phyloP scores from a whole-genome alignment of 495 filamentous ascomycete genomes.

The Friedmanniomyces simplex region DNA sequence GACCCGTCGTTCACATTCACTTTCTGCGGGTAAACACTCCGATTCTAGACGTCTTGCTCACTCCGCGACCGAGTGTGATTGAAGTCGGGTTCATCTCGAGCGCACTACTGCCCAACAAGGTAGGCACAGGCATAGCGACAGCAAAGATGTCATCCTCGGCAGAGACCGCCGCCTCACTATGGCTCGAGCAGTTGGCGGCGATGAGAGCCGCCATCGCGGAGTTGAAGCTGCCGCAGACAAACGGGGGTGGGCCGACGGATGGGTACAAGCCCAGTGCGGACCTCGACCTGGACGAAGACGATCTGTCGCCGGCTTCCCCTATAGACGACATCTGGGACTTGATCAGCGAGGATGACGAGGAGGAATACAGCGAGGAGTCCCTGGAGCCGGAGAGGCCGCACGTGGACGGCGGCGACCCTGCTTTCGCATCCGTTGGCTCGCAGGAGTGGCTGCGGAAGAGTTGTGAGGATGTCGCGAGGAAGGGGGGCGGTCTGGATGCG shows the following conservation, averaged over 20 bases:
- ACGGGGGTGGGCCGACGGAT: conserved; percentile 15
- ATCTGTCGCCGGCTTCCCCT: conserved; percentile 49
- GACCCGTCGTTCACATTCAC: no score
- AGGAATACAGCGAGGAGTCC: conserved; percentile 43
- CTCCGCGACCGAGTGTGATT: no score
- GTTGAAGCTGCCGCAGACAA: conserved; percentile 46
- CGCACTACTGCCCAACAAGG: no score
- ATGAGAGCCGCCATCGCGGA: conserved; percentile 67
- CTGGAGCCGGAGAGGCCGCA: conserved; percentile 28
- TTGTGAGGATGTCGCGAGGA: conserved; percentile 49
- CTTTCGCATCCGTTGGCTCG: background rate
- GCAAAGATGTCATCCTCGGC: conserved; percentile 25
- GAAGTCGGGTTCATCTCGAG: no score
- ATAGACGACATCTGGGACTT: conserved; percentile 85
- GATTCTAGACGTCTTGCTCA: no score
- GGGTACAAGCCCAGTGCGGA: conserved; percentile 45
- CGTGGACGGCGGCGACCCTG: conserved; percentile 12
- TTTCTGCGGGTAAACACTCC: no score
- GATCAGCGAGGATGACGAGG: conserved; percentile 60
- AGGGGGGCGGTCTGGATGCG: conserved; percentile 51
- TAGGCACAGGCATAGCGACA: no score
- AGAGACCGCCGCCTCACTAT: conserved; percentile 40
- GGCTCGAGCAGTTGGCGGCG: conserved; percentile 57
- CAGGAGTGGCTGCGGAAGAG: conserved; percentile 53
- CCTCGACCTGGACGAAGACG: conserved; percentile 47